Percentiles rank a stretch among this genome's conserved stretches.
phyloP scores from a whole-genome alignment of 2,329 filamentous ascomycete species.

The Camillea tinctor region DNA sequence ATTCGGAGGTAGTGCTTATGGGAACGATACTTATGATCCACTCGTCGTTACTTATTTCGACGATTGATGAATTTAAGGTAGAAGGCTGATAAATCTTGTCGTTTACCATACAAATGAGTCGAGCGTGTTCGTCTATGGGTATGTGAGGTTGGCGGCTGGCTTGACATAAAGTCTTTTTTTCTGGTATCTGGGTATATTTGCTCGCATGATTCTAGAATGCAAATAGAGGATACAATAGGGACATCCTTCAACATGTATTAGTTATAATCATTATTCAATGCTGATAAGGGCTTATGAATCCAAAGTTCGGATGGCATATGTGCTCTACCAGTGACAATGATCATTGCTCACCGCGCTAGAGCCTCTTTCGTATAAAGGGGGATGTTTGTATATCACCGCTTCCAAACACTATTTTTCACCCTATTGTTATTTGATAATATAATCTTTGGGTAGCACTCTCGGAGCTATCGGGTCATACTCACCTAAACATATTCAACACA shows the following conservation, averaged over 20 bases:
- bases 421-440: no score
- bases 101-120: not conserved
- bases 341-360: no score
- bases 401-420: no score
- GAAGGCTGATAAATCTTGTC: not conserved
- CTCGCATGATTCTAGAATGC: not conserved
- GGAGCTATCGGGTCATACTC: no score
- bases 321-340: not conserved
- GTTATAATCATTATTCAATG: not conserved
- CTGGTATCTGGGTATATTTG: not conserved
- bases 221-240: not conserved
- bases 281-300: not conserved
- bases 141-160: not conserved
- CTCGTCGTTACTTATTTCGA: constrained; percentile 29
- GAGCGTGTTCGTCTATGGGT: not conserved
- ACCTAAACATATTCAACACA: no score
- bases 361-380: no score
- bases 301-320: not conserved
- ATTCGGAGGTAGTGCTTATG: constrained; percentile 46
- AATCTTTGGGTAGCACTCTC: no score
- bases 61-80: constrained; percentile 3
- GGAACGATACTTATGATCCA: constrained; percentile 37
- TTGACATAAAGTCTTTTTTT: no score
- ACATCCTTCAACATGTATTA: not conserved
- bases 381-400: no score